Evolutionary conservation across 305 asterid species (phyloP).

Genomic region (Rubia peregrina): DNA sequence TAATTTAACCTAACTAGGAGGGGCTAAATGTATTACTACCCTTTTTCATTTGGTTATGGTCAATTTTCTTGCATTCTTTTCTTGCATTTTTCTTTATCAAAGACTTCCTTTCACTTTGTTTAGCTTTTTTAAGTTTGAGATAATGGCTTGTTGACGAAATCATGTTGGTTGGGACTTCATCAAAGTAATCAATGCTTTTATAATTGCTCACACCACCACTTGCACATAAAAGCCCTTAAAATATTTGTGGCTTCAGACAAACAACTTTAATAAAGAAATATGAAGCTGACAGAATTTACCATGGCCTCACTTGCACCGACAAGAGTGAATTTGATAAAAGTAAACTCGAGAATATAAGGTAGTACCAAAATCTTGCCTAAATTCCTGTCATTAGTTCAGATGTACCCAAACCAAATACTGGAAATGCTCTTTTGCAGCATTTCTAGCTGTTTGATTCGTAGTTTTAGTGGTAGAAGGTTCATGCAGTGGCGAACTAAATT

Average conservation of each 20-base stretch:
- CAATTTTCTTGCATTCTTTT: constrained; percentile 12
- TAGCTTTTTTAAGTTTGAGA: constrained; percentile 25
- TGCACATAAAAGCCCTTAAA: background rate
- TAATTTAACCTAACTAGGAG: background rate
- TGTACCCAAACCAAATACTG: background rate
- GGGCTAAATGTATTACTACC: background rate
- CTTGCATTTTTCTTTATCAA: constrained; percentile 8
- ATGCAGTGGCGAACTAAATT: too few species aligned
- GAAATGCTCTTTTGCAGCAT: background rate
- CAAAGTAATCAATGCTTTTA: constrained; percentile 31
- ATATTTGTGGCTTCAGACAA: constrained; percentile 8
- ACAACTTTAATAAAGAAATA: constrained; percentile 9
- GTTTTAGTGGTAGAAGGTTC: too few species aligned
- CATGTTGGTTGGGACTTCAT: constrained; percentile 36
- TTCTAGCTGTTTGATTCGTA: too few species aligned
- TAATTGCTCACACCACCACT: constrained; percentile 16
- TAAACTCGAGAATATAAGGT: background rate
- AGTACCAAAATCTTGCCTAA: constrained; percentile 5
- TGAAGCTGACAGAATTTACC: constrained; percentile 15
- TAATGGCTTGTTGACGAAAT: constrained; percentile 28
- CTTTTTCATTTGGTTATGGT: constrained; percentile 11
- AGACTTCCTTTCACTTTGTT: constrained; percentile 16
- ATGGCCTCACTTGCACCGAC: constrained; percentile 9
- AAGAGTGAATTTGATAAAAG: background rate
- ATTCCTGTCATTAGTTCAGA: background rate